A percentile compares a stretch with the other conserved stretches of the same genome.
Evolutionary conservation across 345 rosid species (phyloP).

Genomic region (Erysimum cheiranthoides): DNA sequence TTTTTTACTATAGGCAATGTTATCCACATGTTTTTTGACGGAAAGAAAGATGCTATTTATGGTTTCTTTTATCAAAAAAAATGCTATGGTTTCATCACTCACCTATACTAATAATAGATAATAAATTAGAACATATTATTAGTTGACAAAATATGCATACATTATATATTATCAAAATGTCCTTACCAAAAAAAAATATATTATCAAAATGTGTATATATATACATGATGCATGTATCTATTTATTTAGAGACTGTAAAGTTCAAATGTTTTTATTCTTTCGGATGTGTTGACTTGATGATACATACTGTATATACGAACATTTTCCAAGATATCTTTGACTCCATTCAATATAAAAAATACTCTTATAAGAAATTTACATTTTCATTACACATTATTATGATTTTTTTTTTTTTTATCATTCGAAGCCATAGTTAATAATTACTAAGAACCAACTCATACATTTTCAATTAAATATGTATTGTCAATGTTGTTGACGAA

Average conservation of each 20-base stretch:
- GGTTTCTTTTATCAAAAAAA: too few relatives aligned
- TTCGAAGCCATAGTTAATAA: conserved; percentile 4
- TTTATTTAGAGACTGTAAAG: not conserved
- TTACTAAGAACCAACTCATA: conserved; percentile 12
- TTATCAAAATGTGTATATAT: not conserved
- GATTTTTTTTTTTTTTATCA: not conserved
- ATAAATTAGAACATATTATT: not conserved
- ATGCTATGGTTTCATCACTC: not conserved
- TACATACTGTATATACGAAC: not conserved
- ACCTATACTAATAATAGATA: not conserved
- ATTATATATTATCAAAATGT: not conserved
- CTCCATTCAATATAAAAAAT: not conserved
- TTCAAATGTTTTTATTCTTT: not conserved
- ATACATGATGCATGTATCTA: not conserved
- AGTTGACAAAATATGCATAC: too few relatives aligned
- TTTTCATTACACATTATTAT: not conserved
- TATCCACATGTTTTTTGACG: conserved; percentile 5
- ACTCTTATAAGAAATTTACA: not conserved
- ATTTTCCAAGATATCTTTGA: not conserved
- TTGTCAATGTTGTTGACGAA: not conserved
- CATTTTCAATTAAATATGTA: not conserved
- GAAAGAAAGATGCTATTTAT: conserved; percentile 8
- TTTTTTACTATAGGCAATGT: conserved; percentile 3
- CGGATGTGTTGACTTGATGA: not conserved
- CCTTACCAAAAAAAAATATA: too few relatives aligned